Conservation (phyloP, 2,329 filamentous ascomycete species). For the Magnaporthiopsis rhizophila region DNA sequence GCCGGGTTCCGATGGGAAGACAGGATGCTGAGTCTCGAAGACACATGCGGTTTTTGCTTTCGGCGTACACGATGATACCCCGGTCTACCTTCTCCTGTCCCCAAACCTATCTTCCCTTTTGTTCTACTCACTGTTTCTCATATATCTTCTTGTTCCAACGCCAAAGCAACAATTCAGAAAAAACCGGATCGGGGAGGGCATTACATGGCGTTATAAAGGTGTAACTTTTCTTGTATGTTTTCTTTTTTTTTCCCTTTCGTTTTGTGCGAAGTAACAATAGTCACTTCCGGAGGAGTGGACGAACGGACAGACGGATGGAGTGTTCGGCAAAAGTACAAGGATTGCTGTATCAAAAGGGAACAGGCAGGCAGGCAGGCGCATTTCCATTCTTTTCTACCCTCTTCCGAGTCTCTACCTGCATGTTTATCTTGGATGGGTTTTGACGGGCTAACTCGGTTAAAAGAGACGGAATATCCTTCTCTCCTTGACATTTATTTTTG, state of each 20-base stretch:
- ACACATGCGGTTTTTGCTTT: slow-evolving; percentile 6
- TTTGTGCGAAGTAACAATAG: background rate
- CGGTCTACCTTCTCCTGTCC: background rate
- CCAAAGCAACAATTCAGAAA: background rate
- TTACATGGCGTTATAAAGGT: background rate
- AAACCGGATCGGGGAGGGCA: background rate
- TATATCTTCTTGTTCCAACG: background rate
- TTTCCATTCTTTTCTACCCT: background rate
- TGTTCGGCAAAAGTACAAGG: slow-evolving; percentile 7
- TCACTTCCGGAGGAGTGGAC: background rate
- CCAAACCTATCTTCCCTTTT: background rate
- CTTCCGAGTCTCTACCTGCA: background rate
- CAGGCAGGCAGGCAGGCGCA: no score
- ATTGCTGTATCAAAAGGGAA: background rate
- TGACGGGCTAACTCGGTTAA: background rate
- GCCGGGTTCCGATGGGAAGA: background rate
- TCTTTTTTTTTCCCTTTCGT: background rate
- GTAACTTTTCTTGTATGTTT: background rate
- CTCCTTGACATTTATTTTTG: background rate
- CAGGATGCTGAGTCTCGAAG: background rate
- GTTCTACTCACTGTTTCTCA: background rate
- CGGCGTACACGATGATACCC: slow-evolving; percentile 4
- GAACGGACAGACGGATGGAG: background rate
- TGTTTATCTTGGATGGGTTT: background rate
- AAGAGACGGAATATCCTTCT: no score